Conservation (phyloP, 768 basidiomycete species). For the Artomyces pyxidatus region DNA sequence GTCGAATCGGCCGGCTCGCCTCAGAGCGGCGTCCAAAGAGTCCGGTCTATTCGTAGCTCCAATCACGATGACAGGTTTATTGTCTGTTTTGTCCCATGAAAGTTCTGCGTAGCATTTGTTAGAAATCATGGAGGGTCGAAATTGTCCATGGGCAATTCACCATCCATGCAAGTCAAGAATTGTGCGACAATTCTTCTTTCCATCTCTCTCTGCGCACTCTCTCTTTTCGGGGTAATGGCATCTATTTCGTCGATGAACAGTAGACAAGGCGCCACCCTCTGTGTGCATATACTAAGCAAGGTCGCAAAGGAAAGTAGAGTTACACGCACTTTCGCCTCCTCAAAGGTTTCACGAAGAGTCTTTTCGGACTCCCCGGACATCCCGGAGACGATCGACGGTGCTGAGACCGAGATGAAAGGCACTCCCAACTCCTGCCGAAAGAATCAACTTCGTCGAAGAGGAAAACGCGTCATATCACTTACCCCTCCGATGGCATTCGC, state of each 20-base stretch:
- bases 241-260: conserved; percentile 98
- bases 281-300: not conserved
- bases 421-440: conserved; percentile 71
- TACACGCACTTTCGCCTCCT: conserved; percentile 78
- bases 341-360: conserved; percentile 91
- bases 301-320: not conserved
- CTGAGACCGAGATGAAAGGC: conserved; percentile 91
- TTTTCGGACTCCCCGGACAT: conserved; percentile 99
- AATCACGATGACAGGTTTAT: conserved; percentile 89
- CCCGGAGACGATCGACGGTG: conserved; percentile 92
- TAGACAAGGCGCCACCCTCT: conserved; percentile 88
- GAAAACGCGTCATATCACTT: conserved; percentile 22
- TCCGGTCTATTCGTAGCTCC: conserved; percentile 96
- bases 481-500: conserved; percentile 96
- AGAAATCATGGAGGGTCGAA: not conserved
- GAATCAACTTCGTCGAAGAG: no score
- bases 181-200: conserved; percentile 96
- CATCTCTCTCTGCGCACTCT: conserved; percentile 98
- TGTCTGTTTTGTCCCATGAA: conserved; percentile 91
- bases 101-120: conserved; percentile 47
- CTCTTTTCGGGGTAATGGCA: conserved; percentile 94
- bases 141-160: conserved; percentile 38
- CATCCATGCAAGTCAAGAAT: conserved; percentile 97
- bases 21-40: conserved; percentile 86
- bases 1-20: conserved; percentile 92